Percentiles rank a stretch among this genome's conserved stretches.
phyloP scores from a whole-genome alignment of 2,329 filamentous ascomycete species.

The Aspergillus viridinutans region DNA sequence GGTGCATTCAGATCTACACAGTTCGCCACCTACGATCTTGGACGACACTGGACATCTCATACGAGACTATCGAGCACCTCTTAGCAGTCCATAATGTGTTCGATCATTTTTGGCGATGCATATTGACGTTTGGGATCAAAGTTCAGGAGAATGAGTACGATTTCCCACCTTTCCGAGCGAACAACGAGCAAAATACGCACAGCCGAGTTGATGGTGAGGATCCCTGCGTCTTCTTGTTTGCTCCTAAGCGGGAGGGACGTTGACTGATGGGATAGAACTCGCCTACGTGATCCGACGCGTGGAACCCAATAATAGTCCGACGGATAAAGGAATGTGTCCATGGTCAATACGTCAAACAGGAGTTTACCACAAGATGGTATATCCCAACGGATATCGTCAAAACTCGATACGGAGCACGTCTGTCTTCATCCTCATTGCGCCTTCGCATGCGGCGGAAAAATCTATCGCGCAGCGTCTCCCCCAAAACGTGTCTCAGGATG shows the following conservation, averaged over 20 bases:
- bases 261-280: slow-evolving; percentile 5
- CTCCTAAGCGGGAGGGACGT: neutral
- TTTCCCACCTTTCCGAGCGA: slow-evolving; percentile 6
- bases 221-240: neutral
- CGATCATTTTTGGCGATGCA: slow-evolving; percentile 7
- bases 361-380: slow-evolving; percentile 10
- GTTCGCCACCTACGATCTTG: slow-evolving; percentile 8
- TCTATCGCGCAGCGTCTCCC: neutral
- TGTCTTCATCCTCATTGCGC: slow-evolving; percentile 6
- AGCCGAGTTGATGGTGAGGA: slow-evolving; percentile 1
- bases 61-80: slow-evolving; percentile 5
- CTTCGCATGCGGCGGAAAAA: slow-evolving; percentile 1
- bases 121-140: slow-evolving; percentile 8
- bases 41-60: slow-evolving; percentile 12
- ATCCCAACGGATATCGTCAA: neutral
- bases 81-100: slow-evolving; percentile 4
- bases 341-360: slow-evolving; percentile 15
- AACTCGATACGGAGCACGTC: neutral
- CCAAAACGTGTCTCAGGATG: neutral
- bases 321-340: slow-evolving; percentile 1
- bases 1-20: slow-evolving; percentile 6
- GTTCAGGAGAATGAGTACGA: slow-evolving; percentile 10
- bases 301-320: slow-evolving; percentile 5
- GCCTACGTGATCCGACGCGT: slow-evolving; percentile 12
- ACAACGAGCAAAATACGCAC: neutral